Percentiles rank a stretch among this genome's conserved stretches.
Evolutionary conservation across 352 stramenopile genomes (phyloP).

Genomic region (Detonula confervacea): DNA sequence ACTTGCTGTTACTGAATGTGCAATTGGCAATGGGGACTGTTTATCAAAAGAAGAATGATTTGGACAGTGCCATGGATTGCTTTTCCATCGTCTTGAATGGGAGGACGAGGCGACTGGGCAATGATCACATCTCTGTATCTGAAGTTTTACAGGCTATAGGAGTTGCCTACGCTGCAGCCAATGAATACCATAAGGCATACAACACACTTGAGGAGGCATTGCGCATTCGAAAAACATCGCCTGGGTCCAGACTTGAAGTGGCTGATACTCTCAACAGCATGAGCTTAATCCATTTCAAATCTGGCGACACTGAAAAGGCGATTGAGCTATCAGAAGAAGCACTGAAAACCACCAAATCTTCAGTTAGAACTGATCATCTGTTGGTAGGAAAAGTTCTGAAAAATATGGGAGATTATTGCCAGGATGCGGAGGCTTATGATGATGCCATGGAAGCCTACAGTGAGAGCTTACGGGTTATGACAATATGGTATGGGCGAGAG

Average conservation of each 20-base stretch:
- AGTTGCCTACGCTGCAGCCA: slow-evolving; percentile 59
- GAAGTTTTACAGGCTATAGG: slow-evolving; percentile 65
- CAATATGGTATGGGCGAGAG: slow-evolving; percentile 47
- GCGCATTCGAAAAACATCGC: slow-evolving; percentile 41
- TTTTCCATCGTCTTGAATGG: slow-evolving; percentile 41
- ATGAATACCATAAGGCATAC: slow-evolving; percentile 65
- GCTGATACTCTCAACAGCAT: slow-evolving; percentile 69
- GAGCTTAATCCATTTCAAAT: slow-evolving; percentile 70
- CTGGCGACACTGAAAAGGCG: slow-evolving; percentile 45
- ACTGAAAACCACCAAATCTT: slow-evolving; percentile 32
- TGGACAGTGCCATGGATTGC: slow-evolving; percentile 52
- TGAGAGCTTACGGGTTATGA: slow-evolving; percentile 58
- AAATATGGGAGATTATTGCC: slow-evolving; percentile 57
- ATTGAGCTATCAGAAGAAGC: slow-evolving; percentile 51
- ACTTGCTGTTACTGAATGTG: slow-evolving; percentile 51
- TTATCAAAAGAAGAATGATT: slow-evolving; percentile 42
- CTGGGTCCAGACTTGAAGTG: slow-evolving; percentile 62
- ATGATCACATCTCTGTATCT: slow-evolving; percentile 38
- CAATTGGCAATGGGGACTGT: slow-evolving; percentile 48
- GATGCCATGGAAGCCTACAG: slow-evolving; percentile 58
- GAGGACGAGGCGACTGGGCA: slow-evolving; percentile 37
- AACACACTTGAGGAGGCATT: slow-evolving; percentile 70
- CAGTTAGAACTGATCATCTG: slow-evolving; percentile 50
- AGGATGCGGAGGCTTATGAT: slow-evolving; percentile 40
- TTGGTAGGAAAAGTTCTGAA: slow-evolving; percentile 51